Conservation (phyloP, 441 rosid species). For the Syzygium malaccense region DNA sequence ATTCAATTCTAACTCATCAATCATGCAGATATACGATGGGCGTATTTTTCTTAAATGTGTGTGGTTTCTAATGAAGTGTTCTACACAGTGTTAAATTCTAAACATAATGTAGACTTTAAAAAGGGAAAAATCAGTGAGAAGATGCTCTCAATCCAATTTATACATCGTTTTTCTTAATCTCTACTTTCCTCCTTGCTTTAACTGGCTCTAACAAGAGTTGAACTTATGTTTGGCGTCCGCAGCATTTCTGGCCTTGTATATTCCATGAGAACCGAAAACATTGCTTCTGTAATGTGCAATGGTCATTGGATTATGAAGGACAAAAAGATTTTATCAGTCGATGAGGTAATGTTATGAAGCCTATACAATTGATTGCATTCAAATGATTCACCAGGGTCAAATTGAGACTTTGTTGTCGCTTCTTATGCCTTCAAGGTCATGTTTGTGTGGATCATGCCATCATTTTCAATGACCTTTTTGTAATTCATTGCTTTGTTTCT, state of each 20-base stretch:
- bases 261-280: slow-evolving; percentile 63
- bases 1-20: neutral
- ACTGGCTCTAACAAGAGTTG: neutral
- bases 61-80: neutral
- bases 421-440: neutral
- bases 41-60: neutral
- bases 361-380: neutral
- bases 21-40: neutral
- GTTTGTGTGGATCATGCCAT: neutral
- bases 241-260: slow-evolving; percentile 63
- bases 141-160: neutral
- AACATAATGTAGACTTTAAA: neutral
- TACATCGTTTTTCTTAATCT: neutral
- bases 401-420: neutral
- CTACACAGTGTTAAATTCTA: neutral
- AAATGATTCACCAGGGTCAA: neutral
- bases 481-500: neutral
- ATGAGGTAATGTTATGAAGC: slow-evolving; percentile 32
- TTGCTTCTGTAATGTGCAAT: slow-evolving; percentile 63
- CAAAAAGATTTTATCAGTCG: slow-evolving; percentile 43
- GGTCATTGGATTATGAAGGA: slow-evolving; percentile 73
- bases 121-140: neutral
- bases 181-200: neutral
- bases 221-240: slow-evolving; percentile 4
- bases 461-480: neutral